A percentile compares a stretch with the other conserved stretches of the same genome.
phyloP scores from a whole-genome alignment of 352 stramenopile species.

The Globisporangium emineosum region DNA sequence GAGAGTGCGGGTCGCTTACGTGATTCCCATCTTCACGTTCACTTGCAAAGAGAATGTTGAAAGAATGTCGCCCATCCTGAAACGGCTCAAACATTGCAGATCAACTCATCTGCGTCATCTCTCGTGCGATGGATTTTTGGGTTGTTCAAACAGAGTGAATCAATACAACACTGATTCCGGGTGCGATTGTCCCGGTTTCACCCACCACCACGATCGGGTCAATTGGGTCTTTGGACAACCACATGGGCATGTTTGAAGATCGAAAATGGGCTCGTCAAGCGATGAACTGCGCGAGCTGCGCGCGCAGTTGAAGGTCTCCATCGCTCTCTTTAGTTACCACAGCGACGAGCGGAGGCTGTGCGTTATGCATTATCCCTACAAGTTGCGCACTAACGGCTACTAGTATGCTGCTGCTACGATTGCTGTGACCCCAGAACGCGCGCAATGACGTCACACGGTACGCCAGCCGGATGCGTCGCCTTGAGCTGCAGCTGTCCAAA shows the following conservation, averaged over 20 bases:
- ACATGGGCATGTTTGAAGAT: neutral
- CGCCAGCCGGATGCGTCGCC: conserved; percentile 20
- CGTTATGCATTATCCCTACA: neutral
- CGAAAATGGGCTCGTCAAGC: neutral
- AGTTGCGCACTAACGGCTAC: neutral
- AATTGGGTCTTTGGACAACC: neutral
- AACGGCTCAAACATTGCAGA: no score
- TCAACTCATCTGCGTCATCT: conserved; percentile 2
- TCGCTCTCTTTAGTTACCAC: neutral
- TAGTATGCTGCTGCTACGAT: neutral
- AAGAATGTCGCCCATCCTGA: neutral
- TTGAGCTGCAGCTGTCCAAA: conserved; percentile 22
- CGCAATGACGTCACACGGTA: conserved; percentile 27
- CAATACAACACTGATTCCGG: neutral
- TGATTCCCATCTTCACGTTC: neutral
- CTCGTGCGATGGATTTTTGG: neutral
- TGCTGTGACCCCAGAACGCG: conserved; percentile 14
- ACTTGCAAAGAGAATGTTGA: conserved; percentile 2
- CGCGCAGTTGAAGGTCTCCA: conserved; percentile 9
- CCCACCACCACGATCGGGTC: neutral
- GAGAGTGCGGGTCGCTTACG: neutral
- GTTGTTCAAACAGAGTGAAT: neutral
- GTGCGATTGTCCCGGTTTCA: neutral
- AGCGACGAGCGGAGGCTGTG: neutral
- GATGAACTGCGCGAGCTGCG: conserved; percentile 12